Base-by-base conservation (phyloP, 352 stramenopile genomes). In the Phytopythium vexans region DNA sequence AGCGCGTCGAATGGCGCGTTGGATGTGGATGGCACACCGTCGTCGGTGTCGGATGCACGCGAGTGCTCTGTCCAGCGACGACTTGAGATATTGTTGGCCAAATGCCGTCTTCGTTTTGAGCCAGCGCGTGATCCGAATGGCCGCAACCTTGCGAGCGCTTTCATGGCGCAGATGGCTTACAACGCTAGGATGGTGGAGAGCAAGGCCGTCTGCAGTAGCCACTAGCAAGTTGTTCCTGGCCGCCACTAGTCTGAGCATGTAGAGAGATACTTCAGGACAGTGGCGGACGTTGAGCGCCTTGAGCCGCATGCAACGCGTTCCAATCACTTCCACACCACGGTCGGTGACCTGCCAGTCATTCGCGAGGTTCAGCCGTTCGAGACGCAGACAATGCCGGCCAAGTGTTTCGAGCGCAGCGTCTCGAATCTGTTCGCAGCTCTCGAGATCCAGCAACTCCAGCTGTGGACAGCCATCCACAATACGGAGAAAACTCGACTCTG, bases 291-390 rank as follows among this genome's bases (percentile, higher is more conserved):
- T 70, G 9, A 93, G 56, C 6, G 56, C 63, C 10, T 60, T 38
- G 4, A 93, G 61, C 12, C 37, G 58, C 3, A 37, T 58, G 41
- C 68, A 86, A 3, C 54, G 37, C 33, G 27, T 36, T 40, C 68
- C 16, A 8, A 74, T 47, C 11, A 59, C 46, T 33, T 54, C 49
- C 7, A 93, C 33, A 3, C 72, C 76, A 1, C 15, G 33, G 56
- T 93, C 82, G 4, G 78, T 86, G 42, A 93, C 47, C 41, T 89
- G 73, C 76, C 78, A 87, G 68, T 93, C 77, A 32, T 88, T 86
- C 35, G 74, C 74, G 15, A 93, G 52, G 9, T 76, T 62, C 34
- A 93, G 65, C 11, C 63, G 64, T 60, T 86, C 74, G 15, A 93
- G 59, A 3, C 52, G 32, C 8, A 35, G n/a, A 40, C 70, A 86